Evolutionary conservation across 345 rosid genomes (phyloP).

Genomic region (Murraya paniculata): DNA sequence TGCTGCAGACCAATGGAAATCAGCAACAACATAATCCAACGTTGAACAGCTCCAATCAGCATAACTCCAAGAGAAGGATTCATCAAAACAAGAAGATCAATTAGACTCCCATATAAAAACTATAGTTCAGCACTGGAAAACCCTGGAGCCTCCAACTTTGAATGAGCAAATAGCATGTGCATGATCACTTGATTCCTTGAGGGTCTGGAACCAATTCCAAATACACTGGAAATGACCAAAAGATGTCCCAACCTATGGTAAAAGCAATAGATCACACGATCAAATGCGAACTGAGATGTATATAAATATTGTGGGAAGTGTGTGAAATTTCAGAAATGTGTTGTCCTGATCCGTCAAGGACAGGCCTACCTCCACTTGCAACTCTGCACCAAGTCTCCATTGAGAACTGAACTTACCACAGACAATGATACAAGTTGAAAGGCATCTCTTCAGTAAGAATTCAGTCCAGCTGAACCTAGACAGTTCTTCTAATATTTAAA

Average conservation of each 20-base stretch:
- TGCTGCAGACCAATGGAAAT: constrained; percentile 56
- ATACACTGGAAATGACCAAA: constrained; percentile 43
- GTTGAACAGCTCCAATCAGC: constrained; percentile 64
- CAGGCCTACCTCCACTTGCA: constrained; percentile 59
- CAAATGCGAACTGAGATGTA: constrained; percentile 48
- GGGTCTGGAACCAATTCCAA: constrained; percentile 51
- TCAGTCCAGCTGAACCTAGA: constrained; percentile 24
- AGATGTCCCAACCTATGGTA: constrained; percentile 64
- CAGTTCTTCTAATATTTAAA: constrained; percentile 8
- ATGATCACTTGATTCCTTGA: constrained; percentile 56
- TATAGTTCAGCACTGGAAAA: constrained; percentile 44
- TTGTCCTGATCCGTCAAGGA: constrained; percentile 36
- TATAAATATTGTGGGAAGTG: constrained; percentile 26
- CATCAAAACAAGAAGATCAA: constrained; percentile 55
- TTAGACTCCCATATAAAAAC: constrained; percentile 29
- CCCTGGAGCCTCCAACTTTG: constrained; percentile 52
- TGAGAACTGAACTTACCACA: constrained; percentile 34
- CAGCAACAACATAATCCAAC: constrained; percentile 61
- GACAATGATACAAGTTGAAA: constrained; percentile 18
- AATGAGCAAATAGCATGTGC: constrained; percentile 37
- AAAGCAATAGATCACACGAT: constrained; percentile 62
- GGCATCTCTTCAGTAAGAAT: constrained; percentile 12
- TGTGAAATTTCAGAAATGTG: constrained; percentile 33
- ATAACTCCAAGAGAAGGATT: constrained; percentile 54
- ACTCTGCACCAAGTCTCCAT: constrained; percentile 44